Conservation (phyloP, 2,329 filamentous ascomycete genomes). For the Curvularia lunata region DNA sequence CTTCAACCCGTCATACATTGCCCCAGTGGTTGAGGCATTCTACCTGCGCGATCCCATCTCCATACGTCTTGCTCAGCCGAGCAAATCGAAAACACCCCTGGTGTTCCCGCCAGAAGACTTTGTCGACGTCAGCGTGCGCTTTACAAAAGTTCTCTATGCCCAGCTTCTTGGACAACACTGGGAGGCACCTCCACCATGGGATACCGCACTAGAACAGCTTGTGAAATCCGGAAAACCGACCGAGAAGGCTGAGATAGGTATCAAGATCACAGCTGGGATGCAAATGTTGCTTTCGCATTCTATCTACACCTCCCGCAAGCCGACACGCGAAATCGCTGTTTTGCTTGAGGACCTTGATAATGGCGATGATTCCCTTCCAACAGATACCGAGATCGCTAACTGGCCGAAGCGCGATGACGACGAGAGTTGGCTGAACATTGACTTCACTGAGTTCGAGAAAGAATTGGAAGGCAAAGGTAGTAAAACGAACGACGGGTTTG, state of each 20-base stretch:
- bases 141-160: conserved; percentile 88
- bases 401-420: conserved; percentile 81
- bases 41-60: conserved; percentile 85
- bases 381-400: conserved; percentile 70
- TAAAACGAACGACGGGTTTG: conserved; percentile 54
- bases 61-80: conserved; percentile 68
- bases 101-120: conserved; percentile 79
- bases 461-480: conserved; percentile 67
- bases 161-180: conserved; percentile 90
- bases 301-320: conserved; percentile 70
- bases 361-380: conserved; percentile 74
- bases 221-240: conserved; percentile 41
- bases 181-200: conserved; percentile 65
- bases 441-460: conserved; percentile 84
- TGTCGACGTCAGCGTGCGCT: conserved; percentile 77
- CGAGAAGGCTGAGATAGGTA: conserved; percentile 69
- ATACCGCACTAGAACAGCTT: conserved; percentile 48
- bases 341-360: conserved; percentile 76
- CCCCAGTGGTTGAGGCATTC: conserved; percentile 86
- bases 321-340: conserved; percentile 76
- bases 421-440: conserved; percentile 90
- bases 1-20: conserved; percentile 74
- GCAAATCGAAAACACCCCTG: conserved; percentile 58
- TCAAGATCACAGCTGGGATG: conserved; percentile 89
- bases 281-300: conserved; percentile 80